Evolutionary conservation across 139 green algal species (phyloP), one percentile per base, ranked within the genome.

Genomic region (Diplosphaera chodatii): DNA sequence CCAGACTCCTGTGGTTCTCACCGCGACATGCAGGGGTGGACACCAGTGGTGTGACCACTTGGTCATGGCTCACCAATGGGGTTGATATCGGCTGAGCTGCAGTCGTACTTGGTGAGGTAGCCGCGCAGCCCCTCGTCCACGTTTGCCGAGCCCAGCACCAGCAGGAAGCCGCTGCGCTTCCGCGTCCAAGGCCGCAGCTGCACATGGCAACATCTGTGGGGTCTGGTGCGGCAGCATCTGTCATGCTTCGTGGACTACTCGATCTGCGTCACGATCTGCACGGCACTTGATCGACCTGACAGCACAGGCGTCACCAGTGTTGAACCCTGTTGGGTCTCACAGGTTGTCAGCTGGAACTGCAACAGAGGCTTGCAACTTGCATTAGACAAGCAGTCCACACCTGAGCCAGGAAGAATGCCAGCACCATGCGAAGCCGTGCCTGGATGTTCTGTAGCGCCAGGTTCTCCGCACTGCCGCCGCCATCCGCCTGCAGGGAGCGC

Each of bases 21-120:
- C n/a, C n/a, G n/a, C n/a, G n/a, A n/a, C n/a, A n/a, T n/a, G n/a
- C n/a, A n/a, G n/a, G n/a, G n/a, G n/a, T n/a, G n/a, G n/a, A n/a
- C n/a, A n/a, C n/a, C n/a, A n/a, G n/a, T n/a, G n/a, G n/a, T n/a
- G n/a, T n/a, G 30, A 30, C 37, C 27, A 5, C 27, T 40, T 40
- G 64, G 40, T 6, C 13, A 4, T 25, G 66, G 21, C 71, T 41
- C 66, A 84, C 88, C 93, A 33, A 99, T 99, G 41, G 95, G 95
- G 83, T 99, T 99, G 68, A 98, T 88, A 75, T 99, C 95, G 3
- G 90, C 95, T 1, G 80, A 87, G 72, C 77, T 91, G 86, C 94
- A 98, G 85, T 99, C 95, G 77, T 97, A 98, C 83, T 93, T 93
- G 1, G 87, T 94, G 20, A 94, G 78, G 79, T 92, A 94, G n/a